These are phyloP conservation scores for Naumovozyma dairenensis DNA, from an alignment of 805 yeast genomes.

Conservation along the genomic window DNA sequence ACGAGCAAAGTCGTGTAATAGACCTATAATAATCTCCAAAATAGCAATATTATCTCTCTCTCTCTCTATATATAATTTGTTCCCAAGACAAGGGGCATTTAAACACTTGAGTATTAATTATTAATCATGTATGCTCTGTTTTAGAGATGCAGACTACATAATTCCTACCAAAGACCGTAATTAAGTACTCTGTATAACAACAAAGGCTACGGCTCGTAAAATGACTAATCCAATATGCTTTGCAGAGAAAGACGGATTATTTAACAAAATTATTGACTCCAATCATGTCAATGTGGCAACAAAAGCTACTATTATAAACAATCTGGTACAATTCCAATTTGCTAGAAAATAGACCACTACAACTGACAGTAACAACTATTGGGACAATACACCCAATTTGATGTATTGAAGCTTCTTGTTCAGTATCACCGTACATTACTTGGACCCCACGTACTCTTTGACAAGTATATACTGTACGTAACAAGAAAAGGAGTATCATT, in stretches of 20 bases:
- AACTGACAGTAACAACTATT: conserved; percentile 14
- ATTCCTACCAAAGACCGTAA: conserved; percentile 24
- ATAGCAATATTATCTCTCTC: neutral
- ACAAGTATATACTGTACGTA: conserved; percentile 14
- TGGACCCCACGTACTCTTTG: conserved; percentile 21
- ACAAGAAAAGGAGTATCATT: conserved; percentile 13
- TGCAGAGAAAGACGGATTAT: conserved; percentile 22
- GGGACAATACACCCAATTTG: conserved; percentile 16
- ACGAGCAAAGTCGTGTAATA: neutral
- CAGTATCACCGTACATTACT: conserved; percentile 15
- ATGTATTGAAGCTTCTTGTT: conserved; percentile 21
- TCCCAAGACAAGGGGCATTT: neutral
- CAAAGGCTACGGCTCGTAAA: conserved; percentile 32
- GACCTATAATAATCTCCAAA: neutral
- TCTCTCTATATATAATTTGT: no score
- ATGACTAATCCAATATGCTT: conserved; percentile 31
- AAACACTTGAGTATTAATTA: conserved; percentile 5
- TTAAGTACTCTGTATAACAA: conserved; percentile 29
- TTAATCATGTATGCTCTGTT: conserved; percentile 13
- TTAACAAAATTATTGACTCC: conserved; percentile 28
- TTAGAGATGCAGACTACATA: conserved; percentile 18
- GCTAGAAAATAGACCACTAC: conserved; percentile 26
- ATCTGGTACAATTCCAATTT: conserved; percentile 30
- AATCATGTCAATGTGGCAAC: conserved; percentile 27
- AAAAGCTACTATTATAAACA: conserved; percentile 28